Percentiles rank a stretch among this genome's conserved stretches.
Conservation (phyloP, 495 filamentous ascomycete species). For the Penicillium nucicola region DNA sequence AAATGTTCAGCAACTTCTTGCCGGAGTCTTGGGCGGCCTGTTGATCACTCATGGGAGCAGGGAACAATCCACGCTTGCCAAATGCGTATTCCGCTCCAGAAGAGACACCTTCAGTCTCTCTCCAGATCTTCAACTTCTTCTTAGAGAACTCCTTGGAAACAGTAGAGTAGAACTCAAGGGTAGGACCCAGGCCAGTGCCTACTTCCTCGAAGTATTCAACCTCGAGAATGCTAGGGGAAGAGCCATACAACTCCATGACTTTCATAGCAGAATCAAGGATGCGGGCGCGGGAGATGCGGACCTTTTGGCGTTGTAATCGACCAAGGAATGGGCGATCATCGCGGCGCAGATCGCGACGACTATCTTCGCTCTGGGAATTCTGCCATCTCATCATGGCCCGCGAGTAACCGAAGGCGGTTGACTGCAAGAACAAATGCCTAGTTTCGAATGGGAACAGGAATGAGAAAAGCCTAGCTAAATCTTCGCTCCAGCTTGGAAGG, state of each 20-base stretch:
- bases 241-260: constrained; percentile 99
- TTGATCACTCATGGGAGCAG: constrained; percentile 82
- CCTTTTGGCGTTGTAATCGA: constrained; percentile 91
- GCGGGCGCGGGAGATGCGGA: constrained; percentile 86
- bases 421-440: constrained; percentile 93
- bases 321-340: constrained; percentile 94
- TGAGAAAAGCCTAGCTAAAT: constrained; percentile 91
- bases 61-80: constrained; percentile 83
- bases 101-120: constrained; percentile 80
- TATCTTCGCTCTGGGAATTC: constrained; percentile 80
- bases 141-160: constrained; percentile 97
- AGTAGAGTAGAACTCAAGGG: constrained; percentile 96
- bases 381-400: constrained; percentile 98
- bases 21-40: constrained; percentile 72
- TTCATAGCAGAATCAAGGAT: constrained; percentile 97
- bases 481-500: constrained; percentile 94
- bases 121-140: constrained; percentile 94
- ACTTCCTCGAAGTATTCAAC: constrained; percentile 99
- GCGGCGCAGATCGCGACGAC: constrained; percentile 73
- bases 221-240: constrained; percentile 90
- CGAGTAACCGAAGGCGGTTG: constrained; percentile 96
- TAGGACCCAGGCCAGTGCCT: constrained; percentile 93
- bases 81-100: constrained; percentile 75
- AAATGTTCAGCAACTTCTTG: constrained; percentile 78
- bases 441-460: constrained; percentile 99